Percentiles rank a stretch among this genome's conserved stretches.
phyloP scores from a whole-genome alignment of 148 eudicot genomes.

The Rhododendron henanense region DNA sequence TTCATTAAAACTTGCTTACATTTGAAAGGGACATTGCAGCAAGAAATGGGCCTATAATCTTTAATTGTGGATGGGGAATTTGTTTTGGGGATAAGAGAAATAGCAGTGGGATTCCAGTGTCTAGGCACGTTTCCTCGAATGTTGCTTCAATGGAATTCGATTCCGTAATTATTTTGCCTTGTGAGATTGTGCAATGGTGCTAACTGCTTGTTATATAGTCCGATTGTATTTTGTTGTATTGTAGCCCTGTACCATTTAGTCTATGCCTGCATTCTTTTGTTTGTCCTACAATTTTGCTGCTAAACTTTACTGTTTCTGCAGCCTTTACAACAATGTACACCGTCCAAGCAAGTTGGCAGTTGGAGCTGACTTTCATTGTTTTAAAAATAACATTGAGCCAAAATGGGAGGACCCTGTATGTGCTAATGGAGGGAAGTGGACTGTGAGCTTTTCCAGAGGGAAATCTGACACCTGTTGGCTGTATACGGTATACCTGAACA shows the following conservation, averaged over 20 bases:
- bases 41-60: too few relatives aligned
- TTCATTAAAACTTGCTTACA: too few relatives aligned
- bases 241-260: neutral
- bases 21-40: too few relatives aligned
- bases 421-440: slow-evolving; percentile 97
- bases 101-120: too few relatives aligned
- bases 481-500: slow-evolving; percentile 52
- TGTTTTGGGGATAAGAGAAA: too few relatives aligned
- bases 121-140: neutral
- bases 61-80: too few relatives aligned
- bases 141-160: neutral
- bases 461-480: slow-evolving; percentile 81
- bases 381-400: slow-evolving; percentile 84
- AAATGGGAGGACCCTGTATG: slow-evolving; percentile 99
- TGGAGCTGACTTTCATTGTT: slow-evolving; percentile 75
- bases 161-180: too few relatives aligned
- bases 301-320: slow-evolving; percentile 30
- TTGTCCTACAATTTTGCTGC: slow-evolving; percentile 3
- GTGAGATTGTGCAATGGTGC: neutral
- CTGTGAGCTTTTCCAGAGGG: slow-evolving; percentile 37
- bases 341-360: slow-evolving; percentile 73
- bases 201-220: neutral
- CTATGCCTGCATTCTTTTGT: neutral
- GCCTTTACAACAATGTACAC: slow-evolving; percentile 77
- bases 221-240: neutral